Conservation (phyloP, 192 early-diverging fungal species). For the Dissophora ornata region DNA sequence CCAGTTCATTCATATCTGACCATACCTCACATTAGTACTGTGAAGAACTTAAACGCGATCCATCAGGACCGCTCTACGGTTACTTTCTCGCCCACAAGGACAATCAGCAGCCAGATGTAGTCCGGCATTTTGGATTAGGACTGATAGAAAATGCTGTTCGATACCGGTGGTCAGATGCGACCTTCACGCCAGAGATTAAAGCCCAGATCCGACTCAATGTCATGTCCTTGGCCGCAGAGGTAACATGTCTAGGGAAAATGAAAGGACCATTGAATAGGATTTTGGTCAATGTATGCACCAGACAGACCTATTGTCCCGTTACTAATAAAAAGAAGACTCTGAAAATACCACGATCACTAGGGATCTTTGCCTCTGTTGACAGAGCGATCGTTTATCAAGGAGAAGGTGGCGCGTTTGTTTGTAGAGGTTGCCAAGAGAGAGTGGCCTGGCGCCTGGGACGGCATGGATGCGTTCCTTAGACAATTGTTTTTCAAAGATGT, state of each 20-base stretch:
- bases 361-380: slow-evolving; percentile 44
- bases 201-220: slow-evolving; percentile 52
- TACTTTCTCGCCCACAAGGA: slow-evolving; percentile 64
- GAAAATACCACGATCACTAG: too few species aligned
- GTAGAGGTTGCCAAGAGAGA: slow-evolving; percentile 71
- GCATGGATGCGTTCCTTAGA: slow-evolving; percentile 63
- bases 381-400: slow-evolving; percentile 66
- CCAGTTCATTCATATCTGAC: neutral
- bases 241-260: neutral
- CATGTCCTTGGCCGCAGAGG: slow-evolving; percentile 53
- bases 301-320: neutral
- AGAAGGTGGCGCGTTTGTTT: slow-evolving; percentile 67
- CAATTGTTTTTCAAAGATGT: slow-evolving; percentile 60
- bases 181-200: slow-evolving; percentile 44
- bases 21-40: slow-evolving; percentile 52
- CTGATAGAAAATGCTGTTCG: slow-evolving; percentile 67
- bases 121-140: slow-evolving; percentile 70
- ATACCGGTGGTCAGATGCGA: slow-evolving; percentile 65
- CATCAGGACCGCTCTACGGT: slow-evolving; percentile 62
- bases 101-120: slow-evolving; percentile 58
- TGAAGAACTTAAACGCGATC: slow-evolving; percentile 60
- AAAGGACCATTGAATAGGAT: neutral
- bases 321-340: too few species aligned
- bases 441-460: slow-evolving; percentile 70
- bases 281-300: too few species aligned